Evolutionary conservation across 2,329 filamentous ascomycete species (phyloP).

Genomic region (Aspergillus udagawae): DNA sequence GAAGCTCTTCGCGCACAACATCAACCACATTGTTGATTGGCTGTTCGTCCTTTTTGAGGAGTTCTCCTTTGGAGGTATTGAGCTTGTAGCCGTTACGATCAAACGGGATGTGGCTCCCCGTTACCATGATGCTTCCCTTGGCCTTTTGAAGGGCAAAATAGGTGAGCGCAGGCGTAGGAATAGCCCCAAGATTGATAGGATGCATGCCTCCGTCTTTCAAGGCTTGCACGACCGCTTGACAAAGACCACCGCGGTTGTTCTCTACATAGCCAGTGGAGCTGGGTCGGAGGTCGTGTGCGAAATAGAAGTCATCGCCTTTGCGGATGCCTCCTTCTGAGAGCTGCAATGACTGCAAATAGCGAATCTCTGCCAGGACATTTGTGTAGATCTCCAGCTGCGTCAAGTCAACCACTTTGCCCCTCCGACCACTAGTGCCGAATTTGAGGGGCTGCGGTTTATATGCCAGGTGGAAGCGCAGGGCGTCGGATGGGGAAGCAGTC

Average conservation of each 20-base stretch:
- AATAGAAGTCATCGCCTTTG: conserved; percentile 30
- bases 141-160: conserved; percentile 24
- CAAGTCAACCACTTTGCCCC: conserved; percentile 28
- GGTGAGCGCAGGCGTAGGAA: conserved; percentile 30
- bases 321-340: conserved; percentile 25
- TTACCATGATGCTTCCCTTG: conserved; percentile 35
- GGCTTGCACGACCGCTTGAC: conserved; percentile 29
- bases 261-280: conserved; percentile 29
- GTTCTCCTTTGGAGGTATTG: conserved; percentile 30
- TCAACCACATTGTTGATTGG: conserved; percentile 28
- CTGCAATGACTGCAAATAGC: conserved; percentile 26
- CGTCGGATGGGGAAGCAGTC: neutral
- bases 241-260: conserved; percentile 26
- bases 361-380: conserved; percentile 30
- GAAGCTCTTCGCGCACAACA: conserved; percentile 20
- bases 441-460: conserved; percentile 27
- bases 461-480: neutral
- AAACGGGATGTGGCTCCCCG: conserved; percentile 34
- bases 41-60: conserved; percentile 30
- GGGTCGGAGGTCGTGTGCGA: conserved; percentile 29
- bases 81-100: conserved; percentile 34
- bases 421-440: conserved; percentile 34
- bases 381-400: conserved; percentile 34
- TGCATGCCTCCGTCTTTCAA: conserved; percentile 25
- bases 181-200: conserved; percentile 28